A percentile compares a stretch with the other conserved stretches of the same genome.
phyloP scores from a whole-genome alignment of 352 stramenopile species.

The Globisporangium cylindrosporum region DNA sequence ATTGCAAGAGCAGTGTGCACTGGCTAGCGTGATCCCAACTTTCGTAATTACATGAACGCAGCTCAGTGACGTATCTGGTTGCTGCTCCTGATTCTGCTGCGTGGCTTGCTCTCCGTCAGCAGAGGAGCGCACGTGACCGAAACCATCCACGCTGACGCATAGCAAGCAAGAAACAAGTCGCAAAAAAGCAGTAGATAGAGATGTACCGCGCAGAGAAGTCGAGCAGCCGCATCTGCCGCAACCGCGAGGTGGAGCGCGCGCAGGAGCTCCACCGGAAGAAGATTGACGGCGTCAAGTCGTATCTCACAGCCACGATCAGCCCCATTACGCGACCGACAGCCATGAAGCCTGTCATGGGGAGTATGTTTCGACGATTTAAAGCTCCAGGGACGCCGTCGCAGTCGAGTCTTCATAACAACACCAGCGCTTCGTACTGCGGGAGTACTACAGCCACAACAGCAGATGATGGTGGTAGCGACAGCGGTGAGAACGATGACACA shows the following conservation, averaged over 20 bases:
- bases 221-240: conserved; percentile 73
- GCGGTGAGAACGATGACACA: not conserved
- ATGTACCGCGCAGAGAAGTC: conserved; percentile 79
- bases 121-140: not conserved
- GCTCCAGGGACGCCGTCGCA: not conserved
- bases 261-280: conserved; percentile 73
- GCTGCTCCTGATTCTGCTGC: not conserved
- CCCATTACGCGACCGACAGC: conserved; percentile 9
- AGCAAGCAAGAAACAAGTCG: not conserved
- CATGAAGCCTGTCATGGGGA: not conserved
- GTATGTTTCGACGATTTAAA: conserved; percentile 13
- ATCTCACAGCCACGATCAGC: conserved; percentile 25
- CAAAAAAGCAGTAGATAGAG: not conserved
- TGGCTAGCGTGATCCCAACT: too few species aligned
- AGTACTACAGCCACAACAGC: not conserved
- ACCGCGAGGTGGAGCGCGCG: conserved; percentile 64
- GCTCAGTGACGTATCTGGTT: not conserved
- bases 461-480: not conserved
- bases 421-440: not conserved
- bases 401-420: not conserved
- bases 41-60: not conserved
- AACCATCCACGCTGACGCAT: not conserved
- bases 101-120: not conserved
- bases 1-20: too few species aligned
- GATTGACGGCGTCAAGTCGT: conserved; percentile 64